Conservation (phyloP, 2,329 filamentous ascomycete genomes). For the Aspergillus sp. region DNA sequence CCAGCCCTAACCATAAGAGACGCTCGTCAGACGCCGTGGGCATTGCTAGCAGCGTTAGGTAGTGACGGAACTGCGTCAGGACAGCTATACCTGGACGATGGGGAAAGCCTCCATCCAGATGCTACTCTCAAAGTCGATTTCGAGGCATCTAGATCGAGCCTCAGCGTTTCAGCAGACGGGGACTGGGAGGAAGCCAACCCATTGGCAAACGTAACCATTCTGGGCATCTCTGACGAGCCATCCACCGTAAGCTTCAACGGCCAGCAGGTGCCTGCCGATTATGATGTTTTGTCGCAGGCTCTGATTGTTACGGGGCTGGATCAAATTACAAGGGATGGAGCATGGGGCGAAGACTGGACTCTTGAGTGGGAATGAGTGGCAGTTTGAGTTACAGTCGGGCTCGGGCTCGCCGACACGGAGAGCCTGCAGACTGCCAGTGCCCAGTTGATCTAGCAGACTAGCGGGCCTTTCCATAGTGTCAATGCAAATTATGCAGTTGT, state of each 20-base stretch:
- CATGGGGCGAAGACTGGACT: slow-evolving; percentile 60
- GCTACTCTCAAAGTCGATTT: slow-evolving; percentile 55
- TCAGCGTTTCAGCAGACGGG: slow-evolving; percentile 54
- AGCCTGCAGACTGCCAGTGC: not conserved
- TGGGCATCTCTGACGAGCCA: slow-evolving; percentile 53
- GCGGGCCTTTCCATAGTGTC: not conserved
- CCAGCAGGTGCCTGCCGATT: slow-evolving; percentile 48
- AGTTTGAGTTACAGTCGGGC: not conserved
- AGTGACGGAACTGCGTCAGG: slow-evolving; percentile 58
- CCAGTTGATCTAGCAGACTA: not conserved
- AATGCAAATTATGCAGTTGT: not conserved
- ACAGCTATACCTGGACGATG: slow-evolving; percentile 71
- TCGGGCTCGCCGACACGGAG: not conserved
- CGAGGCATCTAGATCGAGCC: slow-evolving; percentile 30
- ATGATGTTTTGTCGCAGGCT: slow-evolving; percentile 49
- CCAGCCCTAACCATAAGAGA: slow-evolving; percentile 66
- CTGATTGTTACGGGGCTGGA: slow-evolving; percentile 55
- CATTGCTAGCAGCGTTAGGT: slow-evolving; percentile 63
- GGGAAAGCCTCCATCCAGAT: slow-evolving; percentile 62
- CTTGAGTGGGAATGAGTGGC: slow-evolving; percentile 51
- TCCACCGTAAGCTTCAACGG: slow-evolving; percentile 56
- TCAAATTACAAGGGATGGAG: slow-evolving; percentile 51
- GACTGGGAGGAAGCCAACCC: slow-evolving; percentile 57
- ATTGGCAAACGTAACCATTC: slow-evolving; percentile 62
- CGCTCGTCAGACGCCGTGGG: slow-evolving; percentile 65